Evolutionary conservation across 768 basidiomycete genomes (phyloP).

Genomic region (Pisolithus microcarpus): DNA sequence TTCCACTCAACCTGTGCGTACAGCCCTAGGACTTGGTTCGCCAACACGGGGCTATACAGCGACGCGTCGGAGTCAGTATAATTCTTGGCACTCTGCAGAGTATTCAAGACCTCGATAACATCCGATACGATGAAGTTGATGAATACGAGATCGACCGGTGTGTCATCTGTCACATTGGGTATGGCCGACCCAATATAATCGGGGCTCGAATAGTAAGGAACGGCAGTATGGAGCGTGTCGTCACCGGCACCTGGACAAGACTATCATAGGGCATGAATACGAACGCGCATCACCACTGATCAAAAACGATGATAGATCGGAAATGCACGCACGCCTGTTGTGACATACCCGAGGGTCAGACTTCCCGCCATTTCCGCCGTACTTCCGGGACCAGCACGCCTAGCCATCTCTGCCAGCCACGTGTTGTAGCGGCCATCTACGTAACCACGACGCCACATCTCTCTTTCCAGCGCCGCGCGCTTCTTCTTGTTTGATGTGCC

Average conservation of each 20-base stretch:
- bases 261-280: slow-evolving; percentile 24
- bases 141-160: slow-evolving; percentile 68
- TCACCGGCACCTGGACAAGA: slow-evolving; percentile 71
- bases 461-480: slow-evolving; percentile 17
- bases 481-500: slow-evolving; percentile 32
- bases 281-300: background rate
- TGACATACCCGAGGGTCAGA: slow-evolving; percentile 70
- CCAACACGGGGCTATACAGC: slow-evolving; percentile 44
- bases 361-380: slow-evolving; percentile 35
- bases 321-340: slow-evolving; percentile 46
- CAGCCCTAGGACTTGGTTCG: slow-evolving; percentile 17
- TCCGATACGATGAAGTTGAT: slow-evolving; percentile 56
- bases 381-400: slow-evolving; percentile 29
- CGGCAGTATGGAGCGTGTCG: slow-evolving; percentile 56
- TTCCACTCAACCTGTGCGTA: background rate
- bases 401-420: slow-evolving; percentile 57
- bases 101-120: slow-evolving; percentile 50
- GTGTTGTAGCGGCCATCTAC: slow-evolving; percentile 43
- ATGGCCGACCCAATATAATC: slow-evolving; percentile 52
- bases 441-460: slow-evolving; percentile 36
- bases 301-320: background rate
- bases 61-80: slow-evolving; percentile 48
- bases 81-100: slow-evolving; percentile 39
- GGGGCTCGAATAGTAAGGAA: slow-evolving; percentile 49
- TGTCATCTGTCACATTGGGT: slow-evolving; percentile 42